phyloP scores from a whole-genome alignment of 768 basidiomycete genomes.

The Chalciporus chontae region DNA sequence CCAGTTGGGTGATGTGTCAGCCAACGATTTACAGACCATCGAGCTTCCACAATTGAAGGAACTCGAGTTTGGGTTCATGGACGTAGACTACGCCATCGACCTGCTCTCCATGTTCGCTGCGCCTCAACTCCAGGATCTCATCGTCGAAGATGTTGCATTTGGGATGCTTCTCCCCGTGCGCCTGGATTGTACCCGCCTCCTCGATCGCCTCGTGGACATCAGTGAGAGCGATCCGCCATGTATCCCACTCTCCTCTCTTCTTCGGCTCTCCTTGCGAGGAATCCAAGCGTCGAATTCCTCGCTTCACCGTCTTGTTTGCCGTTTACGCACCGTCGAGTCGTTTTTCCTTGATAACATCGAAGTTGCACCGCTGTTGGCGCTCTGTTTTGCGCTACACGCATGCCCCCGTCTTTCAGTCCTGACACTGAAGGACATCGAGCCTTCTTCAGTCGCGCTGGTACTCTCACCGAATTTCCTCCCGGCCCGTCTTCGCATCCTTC shows the following conservation, averaged over 20 bases:
- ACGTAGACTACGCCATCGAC: conserved; percentile 36
- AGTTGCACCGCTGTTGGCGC: neutral
- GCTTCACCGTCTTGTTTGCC: conserved; percentile 6
- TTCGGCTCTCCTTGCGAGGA: conserved; percentile 10
- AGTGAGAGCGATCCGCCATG: neutral
- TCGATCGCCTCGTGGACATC: conserved; percentile 32
- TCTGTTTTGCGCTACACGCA: conserved; percentile 3
- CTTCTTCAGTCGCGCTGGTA: neutral
- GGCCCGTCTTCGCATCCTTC: conserved; percentile 10
- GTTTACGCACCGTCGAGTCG: conserved; percentile 1
- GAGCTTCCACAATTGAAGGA: conserved; percentile 29
- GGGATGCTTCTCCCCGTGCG: conserved; percentile 32
- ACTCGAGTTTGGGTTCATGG: conserved; percentile 44
- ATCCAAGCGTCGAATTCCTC: conserved; percentile 1
- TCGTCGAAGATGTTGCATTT: conserved; percentile 45
- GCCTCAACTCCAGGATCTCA: conserved; percentile 36
- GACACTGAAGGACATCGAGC: conserved; percentile 11
- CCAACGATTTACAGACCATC: conserved; percentile 14
- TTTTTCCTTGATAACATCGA: conserved; percentile 11
- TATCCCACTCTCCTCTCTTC: conserved; percentile 4
- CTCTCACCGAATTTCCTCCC: conserved; percentile 7
- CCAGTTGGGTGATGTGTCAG: conserved; percentile 18
- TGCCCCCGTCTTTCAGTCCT: conserved; percentile 8
- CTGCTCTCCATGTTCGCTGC: conserved; percentile 38
- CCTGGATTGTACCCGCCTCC: conserved; percentile 36